These are phyloP conservation scores for Skeletonema grethae DNA, from an alignment of 108 stramenopile genomes.

Conservation along the genomic window DNA sequence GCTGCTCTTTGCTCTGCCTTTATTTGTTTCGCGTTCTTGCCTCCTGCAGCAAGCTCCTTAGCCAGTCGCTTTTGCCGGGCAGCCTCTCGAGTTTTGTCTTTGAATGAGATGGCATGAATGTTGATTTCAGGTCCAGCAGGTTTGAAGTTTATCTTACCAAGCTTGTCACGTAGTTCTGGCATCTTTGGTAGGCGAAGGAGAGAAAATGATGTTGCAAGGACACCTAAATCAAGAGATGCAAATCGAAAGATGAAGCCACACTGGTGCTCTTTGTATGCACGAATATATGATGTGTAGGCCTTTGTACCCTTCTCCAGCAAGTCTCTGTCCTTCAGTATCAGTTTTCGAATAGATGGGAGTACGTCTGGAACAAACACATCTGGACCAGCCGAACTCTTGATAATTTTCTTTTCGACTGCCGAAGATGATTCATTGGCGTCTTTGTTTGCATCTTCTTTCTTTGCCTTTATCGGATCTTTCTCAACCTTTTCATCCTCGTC, in stretches of 20 bases:
- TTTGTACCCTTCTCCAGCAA: slow-evolving; percentile 96
- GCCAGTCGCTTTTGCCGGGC: slow-evolving; percentile 90
- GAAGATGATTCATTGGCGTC: neutral
- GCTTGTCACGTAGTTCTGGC: slow-evolving; percentile 89
- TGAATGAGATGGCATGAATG: slow-evolving; percentile 84
- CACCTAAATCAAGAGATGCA: slow-evolving; percentile 88
- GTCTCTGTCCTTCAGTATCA: slow-evolving; percentile 91
- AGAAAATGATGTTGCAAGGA: slow-evolving; percentile 88
- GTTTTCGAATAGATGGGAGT: slow-evolving; percentile 63
- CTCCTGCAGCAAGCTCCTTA: slow-evolving; percentile 82
- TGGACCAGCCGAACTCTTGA: slow-evolving; percentile 41
- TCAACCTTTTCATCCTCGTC: neutral
- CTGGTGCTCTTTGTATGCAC: slow-evolving; percentile 96
- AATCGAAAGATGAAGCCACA: slow-evolving; percentile 92
- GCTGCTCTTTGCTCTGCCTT: slow-evolving; percentile 87
- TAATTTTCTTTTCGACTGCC: slow-evolving; percentile 18
- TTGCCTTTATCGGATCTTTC: neutral
- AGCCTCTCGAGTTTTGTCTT: slow-evolving; percentile 88
- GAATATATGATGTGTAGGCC: slow-evolving; percentile 92
- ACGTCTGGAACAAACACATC: slow-evolving; percentile 53
- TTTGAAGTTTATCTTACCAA: slow-evolving; percentile 62
- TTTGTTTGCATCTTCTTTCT: neutral
- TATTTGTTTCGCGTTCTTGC: slow-evolving; percentile 91
- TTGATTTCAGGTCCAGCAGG: slow-evolving; percentile 79
- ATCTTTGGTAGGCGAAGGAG: slow-evolving; percentile 96